A percentile compares a stretch with the other conserved stretches of the same genome.
Conservation (phyloP, 805 yeast genomes). For the Candida boidinii region DNA sequence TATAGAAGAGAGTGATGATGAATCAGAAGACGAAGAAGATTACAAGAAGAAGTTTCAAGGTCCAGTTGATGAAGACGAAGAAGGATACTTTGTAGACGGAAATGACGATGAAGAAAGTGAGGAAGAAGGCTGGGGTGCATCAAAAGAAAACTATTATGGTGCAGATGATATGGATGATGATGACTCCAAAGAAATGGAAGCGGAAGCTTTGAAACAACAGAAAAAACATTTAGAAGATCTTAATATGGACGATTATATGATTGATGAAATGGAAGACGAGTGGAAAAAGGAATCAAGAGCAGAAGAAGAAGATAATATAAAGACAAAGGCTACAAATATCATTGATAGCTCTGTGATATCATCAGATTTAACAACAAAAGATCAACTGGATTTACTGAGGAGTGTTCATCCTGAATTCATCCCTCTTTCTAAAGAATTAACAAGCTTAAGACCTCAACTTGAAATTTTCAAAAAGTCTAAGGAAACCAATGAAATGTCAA, state of each 20-base stretch:
- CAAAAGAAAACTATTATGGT: conserved; percentile 48
- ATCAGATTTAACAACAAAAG: conserved; percentile 40
- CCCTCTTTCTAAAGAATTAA: conserved; percentile 62
- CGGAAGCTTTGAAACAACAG: conserved; percentile 83
- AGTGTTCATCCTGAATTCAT: conserved; percentile 75
- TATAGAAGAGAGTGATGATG: conserved; percentile 31
- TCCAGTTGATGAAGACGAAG: conserved; percentile 40
- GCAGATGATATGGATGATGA: conserved; percentile 69
- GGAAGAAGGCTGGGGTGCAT: conserved; percentile 33
- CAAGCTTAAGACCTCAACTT: conserved; percentile 32
- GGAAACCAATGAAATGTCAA: conserved; percentile 24
- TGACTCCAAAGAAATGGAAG: conserved; percentile 68
- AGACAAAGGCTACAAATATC: conserved; percentile 19
- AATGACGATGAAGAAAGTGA: conserved; percentile 23
- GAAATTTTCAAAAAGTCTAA: conserved; percentile 25
- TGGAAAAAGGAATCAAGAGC: conserved; percentile 49
- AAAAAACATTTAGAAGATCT: conserved; percentile 70
- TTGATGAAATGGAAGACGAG: conserved; percentile 71
- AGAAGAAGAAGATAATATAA: conserved; percentile 30
- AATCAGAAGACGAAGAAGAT: conserved; percentile 40
- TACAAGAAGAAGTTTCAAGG: conserved; percentile 25
- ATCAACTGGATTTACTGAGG: conserved; percentile 44
- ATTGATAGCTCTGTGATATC: no score
- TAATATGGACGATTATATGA: conserved; percentile 65
- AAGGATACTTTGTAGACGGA: conserved; percentile 29